Evolutionary conservation across 2,329 filamentous ascomycete species (phyloP).

Genomic region (Fusarium annulatum): DNA sequence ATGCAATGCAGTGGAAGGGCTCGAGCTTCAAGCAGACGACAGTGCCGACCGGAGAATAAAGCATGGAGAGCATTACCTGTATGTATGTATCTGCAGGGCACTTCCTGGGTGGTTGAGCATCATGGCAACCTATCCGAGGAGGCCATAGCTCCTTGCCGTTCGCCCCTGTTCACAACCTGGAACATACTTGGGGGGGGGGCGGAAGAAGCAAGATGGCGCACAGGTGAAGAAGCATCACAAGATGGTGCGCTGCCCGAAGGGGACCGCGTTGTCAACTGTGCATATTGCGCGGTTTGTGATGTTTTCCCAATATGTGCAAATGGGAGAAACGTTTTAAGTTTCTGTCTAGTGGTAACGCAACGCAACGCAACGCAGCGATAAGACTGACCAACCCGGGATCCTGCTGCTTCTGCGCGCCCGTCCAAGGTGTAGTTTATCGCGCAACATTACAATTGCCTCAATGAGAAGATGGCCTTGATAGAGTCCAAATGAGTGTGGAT

Average conservation of each 20-base stretch:
- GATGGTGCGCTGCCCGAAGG: conserved; percentile 6
- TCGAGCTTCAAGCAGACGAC: conserved; percentile 5
- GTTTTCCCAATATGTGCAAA: neutral
- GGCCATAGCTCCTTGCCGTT: conserved; percentile 35
- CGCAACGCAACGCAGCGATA: neutral
- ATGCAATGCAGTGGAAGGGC: neutral
- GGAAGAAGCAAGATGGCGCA: conserved; percentile 17
- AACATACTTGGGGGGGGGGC: conserved; percentile 13
- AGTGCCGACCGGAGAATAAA: conserved; percentile 9
- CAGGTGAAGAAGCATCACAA: conserved; percentile 2
- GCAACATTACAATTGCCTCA: neutral
- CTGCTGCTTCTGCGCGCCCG: neutral
- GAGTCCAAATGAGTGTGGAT: neutral
- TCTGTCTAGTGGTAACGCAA: neutral
- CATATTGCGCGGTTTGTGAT: neutral
- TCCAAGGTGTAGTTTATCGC: neutral
- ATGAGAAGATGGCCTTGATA: neutral
- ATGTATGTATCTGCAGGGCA: conserved; percentile 15
- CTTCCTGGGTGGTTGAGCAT: conserved; percentile 17
- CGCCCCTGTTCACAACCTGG: conserved; percentile 16
- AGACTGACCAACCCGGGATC: neutral
- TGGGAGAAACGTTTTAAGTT: neutral
- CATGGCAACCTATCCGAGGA: conserved; percentile 19
- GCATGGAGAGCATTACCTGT: conserved; percentile 18
- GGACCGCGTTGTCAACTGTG: conserved; percentile 1